phyloP scores from a whole-genome alignment of 208 protist species.

The Naegleria lovaniensis region DNA sequence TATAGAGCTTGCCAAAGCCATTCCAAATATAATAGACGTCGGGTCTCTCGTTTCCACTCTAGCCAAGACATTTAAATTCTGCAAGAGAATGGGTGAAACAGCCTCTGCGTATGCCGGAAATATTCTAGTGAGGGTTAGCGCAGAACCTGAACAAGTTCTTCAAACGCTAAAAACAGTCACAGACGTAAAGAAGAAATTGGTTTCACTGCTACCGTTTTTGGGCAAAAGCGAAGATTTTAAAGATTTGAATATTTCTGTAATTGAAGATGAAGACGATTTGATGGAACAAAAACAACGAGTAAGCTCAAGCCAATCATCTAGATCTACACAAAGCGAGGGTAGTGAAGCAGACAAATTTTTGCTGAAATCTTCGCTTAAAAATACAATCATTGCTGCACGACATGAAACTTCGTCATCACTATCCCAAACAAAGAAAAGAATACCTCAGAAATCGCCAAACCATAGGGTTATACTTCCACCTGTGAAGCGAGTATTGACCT shows the following conservation, averaged over 20 bases:
- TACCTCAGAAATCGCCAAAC: neutral
- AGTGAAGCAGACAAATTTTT: neutral
- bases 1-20: neutral
- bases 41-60: neutral
- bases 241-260: neutral
- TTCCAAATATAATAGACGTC: neutral
- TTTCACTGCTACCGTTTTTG: neutral
- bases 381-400: neutral
- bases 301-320: neutral
- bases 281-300: neutral
- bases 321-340: neutral
- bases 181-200: neutral
- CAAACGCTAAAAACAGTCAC: neutral
- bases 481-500: neutral
- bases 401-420: neutral
- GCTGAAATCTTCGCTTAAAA: neutral
- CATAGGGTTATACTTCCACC: neutral
- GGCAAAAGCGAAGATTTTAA: neutral
- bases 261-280: neutral
- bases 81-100: neutral
- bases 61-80: neutral
- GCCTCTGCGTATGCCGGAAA: neutral
- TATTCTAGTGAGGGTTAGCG: neutral
- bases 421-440: neutral
- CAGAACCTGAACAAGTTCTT: neutral